Base-by-base conservation (phyloP, 768 basidiomycete species). In the Strobilomyces dryophilus region DNA sequence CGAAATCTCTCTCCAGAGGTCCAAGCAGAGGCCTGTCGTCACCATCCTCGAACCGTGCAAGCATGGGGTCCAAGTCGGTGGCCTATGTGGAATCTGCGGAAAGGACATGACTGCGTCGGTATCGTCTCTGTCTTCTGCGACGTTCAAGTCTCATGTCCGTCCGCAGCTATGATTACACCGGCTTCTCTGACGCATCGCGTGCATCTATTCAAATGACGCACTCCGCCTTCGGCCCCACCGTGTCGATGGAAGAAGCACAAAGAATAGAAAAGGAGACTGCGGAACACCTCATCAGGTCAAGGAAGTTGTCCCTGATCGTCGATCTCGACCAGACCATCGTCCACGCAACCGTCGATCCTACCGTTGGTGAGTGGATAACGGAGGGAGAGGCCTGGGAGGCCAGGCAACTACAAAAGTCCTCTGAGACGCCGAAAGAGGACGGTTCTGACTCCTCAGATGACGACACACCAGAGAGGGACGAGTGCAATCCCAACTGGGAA, bases 261-360 rank as follows among this genome's bases (percentile, higher is more conserved):
- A 82, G 89, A 36, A 85, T 98, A 56, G 94, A 95, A 67, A 78
- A 79, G 36, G 87, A 92, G 64, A 90, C 87, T 2, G 87, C 92
- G 1, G 74, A 85, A 1, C 85, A 85, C 59, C 82, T 99, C 34
- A 79, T 92, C 63, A 77, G 79, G 51, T 74, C 80, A 5, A 80
- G 84, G 49, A 92, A 85, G 67, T 83, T 99, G 31, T 92, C 91
- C 32, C 84, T 99, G 46, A 98, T 99, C 60, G 95, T 99, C 61
- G 97, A 99, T 75, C 81, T 99, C 32, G 97, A 99, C 73, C 97
- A 99, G 69, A 99, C 97, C 12, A 94, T 98, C 67, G 92, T 99
- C 4, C 97, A 99, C 65, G 95, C 97, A 8, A 98, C 95, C 0
- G 95, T 98, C 24, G 97, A 99, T 71, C 95, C 97, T 5, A 98